Evolutionary conservation across 495 filamentous ascomycete species (phyloP).

Genomic region (Daldinia loculata): DNA sequence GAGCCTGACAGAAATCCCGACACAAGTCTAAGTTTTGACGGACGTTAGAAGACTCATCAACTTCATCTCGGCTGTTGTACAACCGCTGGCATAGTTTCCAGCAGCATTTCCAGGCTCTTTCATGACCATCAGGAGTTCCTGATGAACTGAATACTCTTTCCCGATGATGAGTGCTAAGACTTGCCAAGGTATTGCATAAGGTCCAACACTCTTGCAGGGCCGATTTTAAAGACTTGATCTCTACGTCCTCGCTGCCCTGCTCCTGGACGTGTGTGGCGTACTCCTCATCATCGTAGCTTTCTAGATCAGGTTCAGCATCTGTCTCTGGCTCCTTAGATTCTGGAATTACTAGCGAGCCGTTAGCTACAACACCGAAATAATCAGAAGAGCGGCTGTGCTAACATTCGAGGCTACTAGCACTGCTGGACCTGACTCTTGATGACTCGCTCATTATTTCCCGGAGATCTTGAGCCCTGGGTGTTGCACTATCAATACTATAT

Average conservation of each 20-base stretch:
- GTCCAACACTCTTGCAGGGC: conserved; percentile 94
- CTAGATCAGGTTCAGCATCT: conserved; percentile 46
- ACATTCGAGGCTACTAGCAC: conserved; percentile 78
- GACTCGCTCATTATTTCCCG: conserved; percentile 65
- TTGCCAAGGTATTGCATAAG: conserved; percentile 88
- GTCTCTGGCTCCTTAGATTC: conserved; percentile 54
- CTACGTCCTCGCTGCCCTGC: conserved; percentile 62
- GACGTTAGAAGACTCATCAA: conserved; percentile 72
- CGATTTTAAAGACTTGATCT: conserved; percentile 75
- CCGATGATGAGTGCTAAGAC: conserved; percentile 83
- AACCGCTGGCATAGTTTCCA: conserved; percentile 90
- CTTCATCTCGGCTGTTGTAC: conserved; percentile 80
- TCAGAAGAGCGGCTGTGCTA: conserved; percentile 34
- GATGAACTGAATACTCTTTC: conserved; percentile 76
- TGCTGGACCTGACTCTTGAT: conserved; percentile 56
- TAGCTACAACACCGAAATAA: conserved; percentile 12
- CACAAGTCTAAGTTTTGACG: conserved; percentile 83
- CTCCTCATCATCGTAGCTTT: conserved; percentile 52
- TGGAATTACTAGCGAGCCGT: conserved; percentile 55
- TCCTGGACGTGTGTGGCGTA: conserved; percentile 53
- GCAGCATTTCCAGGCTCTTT: conserved; percentile 89
- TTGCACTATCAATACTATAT: conserved; percentile 73
- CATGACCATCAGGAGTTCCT: conserved; percentile 75
- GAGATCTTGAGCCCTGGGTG: conserved; percentile 83
- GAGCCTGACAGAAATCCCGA: conserved; percentile 87